These are phyloP conservation scores for Vitis amurensis DNA, from an alignment of 164 flowering plant species.

Conservation along the genomic window DNA sequence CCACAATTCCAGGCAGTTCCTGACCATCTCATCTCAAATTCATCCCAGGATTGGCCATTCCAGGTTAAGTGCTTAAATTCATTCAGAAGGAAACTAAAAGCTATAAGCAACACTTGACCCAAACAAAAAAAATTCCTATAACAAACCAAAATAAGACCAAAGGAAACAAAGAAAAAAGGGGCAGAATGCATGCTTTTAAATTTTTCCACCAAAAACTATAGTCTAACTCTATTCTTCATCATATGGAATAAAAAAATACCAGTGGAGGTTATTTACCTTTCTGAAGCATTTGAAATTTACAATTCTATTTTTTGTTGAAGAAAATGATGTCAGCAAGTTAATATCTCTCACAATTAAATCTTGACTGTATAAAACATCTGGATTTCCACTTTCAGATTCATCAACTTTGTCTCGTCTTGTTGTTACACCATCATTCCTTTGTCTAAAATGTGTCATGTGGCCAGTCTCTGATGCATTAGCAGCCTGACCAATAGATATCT, in stretches of 20 bases:
- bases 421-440: conserved; percentile 13
- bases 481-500: conserved; percentile 15
- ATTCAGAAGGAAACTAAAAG: too few species aligned
- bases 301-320: conserved; percentile 22
- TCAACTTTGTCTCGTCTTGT: conserved; percentile 27
- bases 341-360: conserved; percentile 55
- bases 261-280: conserved; percentile 46
- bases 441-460: conserved; percentile 6
- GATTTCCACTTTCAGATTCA: conserved; percentile 40
- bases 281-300: conserved; percentile 78
- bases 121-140: not conserved
- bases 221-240: not conserved
- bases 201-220: too few species aligned
- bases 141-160: not conserved
- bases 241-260: not conserved
- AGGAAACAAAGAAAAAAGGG: not conserved
- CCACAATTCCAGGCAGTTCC: too few species aligned
- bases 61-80: too few species aligned
- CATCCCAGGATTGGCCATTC: too few species aligned
- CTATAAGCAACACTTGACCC: too few species aligned
- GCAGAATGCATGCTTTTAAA: not conserved
- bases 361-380: conserved; percentile 73
- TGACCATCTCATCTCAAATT: too few species aligned
- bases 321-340: conserved; percentile 12
- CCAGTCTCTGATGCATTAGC: conserved; percentile 12